These are phyloP conservation scores for Triticum dicoccoides DNA, from an alignment of 176 grass and related monocot species.

Conservation along the genomic window DNA sequence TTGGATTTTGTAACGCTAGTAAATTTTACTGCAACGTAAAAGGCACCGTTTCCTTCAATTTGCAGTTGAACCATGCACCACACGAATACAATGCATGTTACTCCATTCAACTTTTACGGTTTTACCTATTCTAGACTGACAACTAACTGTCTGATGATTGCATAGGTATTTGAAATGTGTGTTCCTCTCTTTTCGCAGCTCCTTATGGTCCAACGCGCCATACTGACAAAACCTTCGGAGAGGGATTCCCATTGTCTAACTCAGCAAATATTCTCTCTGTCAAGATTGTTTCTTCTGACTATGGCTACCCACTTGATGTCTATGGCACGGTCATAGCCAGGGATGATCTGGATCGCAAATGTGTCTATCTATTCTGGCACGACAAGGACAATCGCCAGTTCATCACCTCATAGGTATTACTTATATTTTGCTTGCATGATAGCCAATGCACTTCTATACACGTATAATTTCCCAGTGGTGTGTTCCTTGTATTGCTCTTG, in stretches of 20 bases:
- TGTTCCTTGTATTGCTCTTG: background rate
- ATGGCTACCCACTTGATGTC: background rate
- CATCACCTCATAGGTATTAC: background rate
- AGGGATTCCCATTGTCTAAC: background rate
- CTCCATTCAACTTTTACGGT: background rate
- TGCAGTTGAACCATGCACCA: background rate
- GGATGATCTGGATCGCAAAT: background rate
- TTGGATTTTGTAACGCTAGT: background rate
- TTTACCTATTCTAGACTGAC: background rate
- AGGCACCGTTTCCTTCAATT: background rate
- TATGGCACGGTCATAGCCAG: background rate
- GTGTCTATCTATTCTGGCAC: background rate
- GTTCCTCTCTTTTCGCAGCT: background rate
- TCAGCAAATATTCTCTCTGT: background rate
- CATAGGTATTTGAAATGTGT: background rate
- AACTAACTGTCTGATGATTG: background rate
- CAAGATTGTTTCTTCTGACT: background rate
- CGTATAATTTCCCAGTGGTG: background rate
- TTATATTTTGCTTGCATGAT: background rate
- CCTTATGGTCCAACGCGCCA: background rate
- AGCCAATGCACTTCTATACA: background rate
- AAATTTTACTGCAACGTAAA: background rate
- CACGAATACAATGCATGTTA: background rate
- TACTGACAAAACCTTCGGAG: background rate
- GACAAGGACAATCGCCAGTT: background rate